Evolutionary conservation across 345 rosid genomes (phyloP).

Genomic region (Eucalyptus guilfoylei): DNA sequence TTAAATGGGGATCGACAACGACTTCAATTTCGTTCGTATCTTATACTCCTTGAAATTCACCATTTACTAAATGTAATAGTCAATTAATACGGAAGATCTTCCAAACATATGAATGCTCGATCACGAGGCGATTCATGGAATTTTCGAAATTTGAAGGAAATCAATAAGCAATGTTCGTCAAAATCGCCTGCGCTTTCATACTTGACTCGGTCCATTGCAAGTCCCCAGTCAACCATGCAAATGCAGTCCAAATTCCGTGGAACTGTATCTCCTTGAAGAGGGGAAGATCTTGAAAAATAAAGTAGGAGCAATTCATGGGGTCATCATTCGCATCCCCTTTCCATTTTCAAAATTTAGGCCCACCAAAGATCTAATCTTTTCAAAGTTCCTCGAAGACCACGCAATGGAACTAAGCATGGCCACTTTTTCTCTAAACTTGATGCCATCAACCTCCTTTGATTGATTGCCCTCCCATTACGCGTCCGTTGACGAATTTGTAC

Average conservation of each 20-base stretch:
- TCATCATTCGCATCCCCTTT: neutral
- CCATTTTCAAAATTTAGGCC: neutral
- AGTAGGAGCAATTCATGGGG: neutral
- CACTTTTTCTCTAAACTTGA: neutral
- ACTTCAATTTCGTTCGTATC: neutral
- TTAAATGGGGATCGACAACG: neutral
- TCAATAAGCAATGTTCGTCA: neutral
- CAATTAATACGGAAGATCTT: neutral
- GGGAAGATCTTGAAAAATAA: neutral
- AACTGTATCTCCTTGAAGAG: neutral
- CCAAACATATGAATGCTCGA: neutral
- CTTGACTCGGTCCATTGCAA: neutral
- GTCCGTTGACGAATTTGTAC: neutral
- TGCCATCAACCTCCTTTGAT: neutral
- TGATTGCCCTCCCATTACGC: neutral
- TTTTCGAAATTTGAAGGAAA: neutral
- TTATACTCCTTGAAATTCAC: neutral
- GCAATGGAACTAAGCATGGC: neutral
- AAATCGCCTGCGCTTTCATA: neutral
- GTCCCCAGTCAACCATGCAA: neutral
- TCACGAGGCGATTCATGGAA: neutral
- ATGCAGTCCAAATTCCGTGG: neutral
- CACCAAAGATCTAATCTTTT: neutral
- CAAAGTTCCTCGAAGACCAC: neutral
- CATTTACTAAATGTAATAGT: neutral